Base-by-base conservation (phyloP, 2,329 filamentous ascomycete genomes). In the Canariomyces notabilis region DNA sequence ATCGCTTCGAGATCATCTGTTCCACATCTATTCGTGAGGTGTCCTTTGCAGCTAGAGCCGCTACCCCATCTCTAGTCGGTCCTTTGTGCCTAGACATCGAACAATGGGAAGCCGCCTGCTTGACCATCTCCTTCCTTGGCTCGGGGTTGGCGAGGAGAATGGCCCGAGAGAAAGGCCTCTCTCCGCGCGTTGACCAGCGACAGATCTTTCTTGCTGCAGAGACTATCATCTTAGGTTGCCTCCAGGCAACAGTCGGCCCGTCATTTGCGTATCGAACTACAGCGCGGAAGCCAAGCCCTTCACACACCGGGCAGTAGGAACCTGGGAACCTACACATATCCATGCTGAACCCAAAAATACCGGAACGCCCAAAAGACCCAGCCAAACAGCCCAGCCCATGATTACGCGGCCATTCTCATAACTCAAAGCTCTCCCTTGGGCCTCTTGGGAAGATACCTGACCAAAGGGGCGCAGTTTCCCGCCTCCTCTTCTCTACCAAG, bases 371-470 rank as follows among this genome's bases (percentile, higher is more conserved):
- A n/a, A 19, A 42, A 8, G 14, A 29, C 15, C 9, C 9, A 19
- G 6, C 15, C 33, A 29, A 9, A 8, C 26, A 29, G 14, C n/a
- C 26, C 23, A 6, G 16, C 14, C 35, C 14, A 18, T 21, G 4
- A 9, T 21, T 26, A n/a, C 5, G 20, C 21, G 14, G 6, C 21
- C 5, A 26, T 16, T 14, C 20, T n/a, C n/a, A n/a, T n/a, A n/a
- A 3, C 18, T 33, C 35, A 50, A 23, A 52, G 29, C 38, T 48
- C 47, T n/a, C 34, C 34, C 15, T 32, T 37, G 5, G 12, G 16
- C 47, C 45, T 56, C 62, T 72, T 72, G 34, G 68, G 69, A 49
- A 68, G 52, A 40, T 72, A 72, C 48, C 62, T 60, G 23, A 72
- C 64, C 50, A 63, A 57, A 1, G 56, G 52, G 8, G 63, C 65